These are phyloP conservation scores for Dryas drummondii DNA, from an alignment of 306 rosid genomes.

Conservation along the genomic window DNA sequence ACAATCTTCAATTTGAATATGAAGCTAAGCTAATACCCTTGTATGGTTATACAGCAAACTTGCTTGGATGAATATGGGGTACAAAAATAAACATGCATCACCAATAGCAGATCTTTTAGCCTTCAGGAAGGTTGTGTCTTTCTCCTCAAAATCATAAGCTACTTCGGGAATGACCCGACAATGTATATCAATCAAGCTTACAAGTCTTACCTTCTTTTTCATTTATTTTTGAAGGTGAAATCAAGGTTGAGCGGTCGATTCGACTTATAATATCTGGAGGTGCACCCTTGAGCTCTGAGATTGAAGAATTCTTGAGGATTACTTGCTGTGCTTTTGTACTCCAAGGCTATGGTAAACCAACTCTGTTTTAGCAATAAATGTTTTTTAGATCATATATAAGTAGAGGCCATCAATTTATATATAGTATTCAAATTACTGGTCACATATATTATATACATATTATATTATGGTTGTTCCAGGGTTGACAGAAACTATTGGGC, in stretches of 20 bases:
- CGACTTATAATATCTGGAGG: conserved; percentile 79
- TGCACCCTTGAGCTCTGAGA: conserved; percentile 82
- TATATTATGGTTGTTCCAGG: conserved; percentile 47
- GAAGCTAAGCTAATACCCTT: conserved; percentile 5
- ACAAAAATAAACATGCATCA: conserved; percentile 64
- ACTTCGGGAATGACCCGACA: too few species aligned
- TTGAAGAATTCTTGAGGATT: conserved; percentile 88
- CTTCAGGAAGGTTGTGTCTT: conserved; percentile 67
- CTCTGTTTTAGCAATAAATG: background rate
- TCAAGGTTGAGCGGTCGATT: conserved; percentile 75
- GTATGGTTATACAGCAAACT: conserved; percentile 54
- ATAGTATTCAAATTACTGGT: too few species aligned
- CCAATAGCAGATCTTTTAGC: conserved; percentile 80
- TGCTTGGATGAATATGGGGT: conserved; percentile 79
- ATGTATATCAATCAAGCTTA: too few species aligned
- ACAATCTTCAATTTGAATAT: background rate
- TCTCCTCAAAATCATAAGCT: background rate
- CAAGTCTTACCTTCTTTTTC: background rate
- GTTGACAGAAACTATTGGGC: conserved; percentile 85
- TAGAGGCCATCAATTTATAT: too few species aligned
- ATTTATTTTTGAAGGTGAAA: conserved; percentile 44
- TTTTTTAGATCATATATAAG: too few species aligned
- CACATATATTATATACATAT: too few species aligned
- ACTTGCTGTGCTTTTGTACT: conserved; percentile 68
- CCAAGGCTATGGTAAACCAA: conserved; percentile 72